A percentile compares a stretch with the other conserved stretches of the same genome.
These are phyloP conservation scores for Scleroderma bovista DNA, from an alignment of 768 basidiomycete species.

Conservation along the genomic window DNA sequence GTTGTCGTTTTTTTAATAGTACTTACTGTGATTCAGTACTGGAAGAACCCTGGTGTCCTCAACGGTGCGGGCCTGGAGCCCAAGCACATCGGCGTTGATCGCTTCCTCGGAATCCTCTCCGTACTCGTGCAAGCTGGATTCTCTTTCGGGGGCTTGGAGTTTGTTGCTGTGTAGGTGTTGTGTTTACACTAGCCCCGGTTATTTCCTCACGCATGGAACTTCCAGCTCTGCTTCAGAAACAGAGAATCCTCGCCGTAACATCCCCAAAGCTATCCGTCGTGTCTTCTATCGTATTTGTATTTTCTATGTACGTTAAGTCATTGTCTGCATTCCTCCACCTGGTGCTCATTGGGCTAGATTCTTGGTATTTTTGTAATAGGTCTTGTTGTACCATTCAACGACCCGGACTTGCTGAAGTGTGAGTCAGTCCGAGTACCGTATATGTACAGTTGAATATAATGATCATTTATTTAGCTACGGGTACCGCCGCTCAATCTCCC, in stretches of 20 bases:
- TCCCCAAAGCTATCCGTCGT: slow-evolving; percentile 67
- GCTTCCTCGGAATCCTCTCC: slow-evolving; percentile 36
- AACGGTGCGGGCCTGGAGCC: slow-evolving; percentile 27
- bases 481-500: slow-evolving; percentile 69
- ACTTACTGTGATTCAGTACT: slow-evolving; percentile 37
- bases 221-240: slow-evolving; percentile 71
- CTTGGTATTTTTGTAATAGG: slow-evolving; percentile 65
- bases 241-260: slow-evolving; percentile 70
- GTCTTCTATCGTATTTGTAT: slow-evolving; percentile 77
- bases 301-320: slow-evolving; percentile 58
- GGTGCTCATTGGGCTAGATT: slow-evolving; percentile 34
- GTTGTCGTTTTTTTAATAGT: background rate
- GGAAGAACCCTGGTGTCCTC: slow-evolving; percentile 62
- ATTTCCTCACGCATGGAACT: slow-evolving; percentile 3
- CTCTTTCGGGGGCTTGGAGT: slow-evolving; percentile 75
- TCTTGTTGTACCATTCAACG: slow-evolving; percentile 68
- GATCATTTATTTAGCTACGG: slow-evolving; percentile 16
- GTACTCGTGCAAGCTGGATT: slow-evolving; percentile 56
- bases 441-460: background rate
- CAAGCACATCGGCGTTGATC: slow-evolving; percentile 30
- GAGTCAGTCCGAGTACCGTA: slow-evolving; percentile 7
- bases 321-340: background rate
- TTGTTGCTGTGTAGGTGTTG: slow-evolving; percentile 57
- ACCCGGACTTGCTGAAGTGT: slow-evolving; percentile 43
- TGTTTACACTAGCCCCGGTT: slow-evolving; percentile 10